Percentiles rank a stretch among this genome's conserved stretches.
Evolutionary conservation across 176 grass and related monocot species (phyloP).

Genomic region (Avena atlantica): DNA sequence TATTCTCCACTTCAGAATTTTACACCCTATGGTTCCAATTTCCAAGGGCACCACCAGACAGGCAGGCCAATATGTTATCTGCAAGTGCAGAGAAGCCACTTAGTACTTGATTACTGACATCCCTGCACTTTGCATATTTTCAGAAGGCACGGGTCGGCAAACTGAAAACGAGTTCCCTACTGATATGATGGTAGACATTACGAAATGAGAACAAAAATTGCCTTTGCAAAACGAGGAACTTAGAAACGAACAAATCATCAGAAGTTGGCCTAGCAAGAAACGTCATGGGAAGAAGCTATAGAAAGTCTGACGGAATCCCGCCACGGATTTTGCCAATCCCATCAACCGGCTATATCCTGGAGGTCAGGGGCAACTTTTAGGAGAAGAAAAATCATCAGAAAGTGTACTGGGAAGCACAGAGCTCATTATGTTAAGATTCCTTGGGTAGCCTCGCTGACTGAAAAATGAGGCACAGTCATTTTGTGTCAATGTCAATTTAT

Average conservation of each 20-base stretch:
- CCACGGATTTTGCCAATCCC: not conserved
- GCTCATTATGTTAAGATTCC: not conserved
- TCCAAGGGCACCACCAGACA: too few relatives aligned
- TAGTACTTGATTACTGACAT: constrained; percentile 47
- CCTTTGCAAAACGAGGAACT: not conserved
- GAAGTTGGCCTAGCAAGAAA: not conserved
- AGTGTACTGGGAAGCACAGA: not conserved
- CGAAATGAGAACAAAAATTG: not conserved
- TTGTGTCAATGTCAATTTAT: not conserved
- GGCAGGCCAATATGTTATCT: constrained; percentile 54
- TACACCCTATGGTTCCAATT: too few relatives aligned
- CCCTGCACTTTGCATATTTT: constrained; percentile 56
- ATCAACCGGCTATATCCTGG: not conserved
- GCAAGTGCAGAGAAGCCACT: constrained; percentile 39
- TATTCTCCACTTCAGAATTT: too few relatives aligned
- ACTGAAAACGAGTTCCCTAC: not conserved
- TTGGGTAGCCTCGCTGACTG: not conserved
- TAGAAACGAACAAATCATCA: not conserved
- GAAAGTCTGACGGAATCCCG: constrained; percentile 46
- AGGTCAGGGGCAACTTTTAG: not conserved
- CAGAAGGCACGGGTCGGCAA: constrained; percentile 6
- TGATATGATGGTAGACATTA: not conserved
- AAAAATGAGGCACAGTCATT: too few relatives aligned
- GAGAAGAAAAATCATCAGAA: not conserved
- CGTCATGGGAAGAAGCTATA: constrained; percentile 42